Conservation (phyloP, 148 eudicot species). For the Spergularia bocconei region DNA sequence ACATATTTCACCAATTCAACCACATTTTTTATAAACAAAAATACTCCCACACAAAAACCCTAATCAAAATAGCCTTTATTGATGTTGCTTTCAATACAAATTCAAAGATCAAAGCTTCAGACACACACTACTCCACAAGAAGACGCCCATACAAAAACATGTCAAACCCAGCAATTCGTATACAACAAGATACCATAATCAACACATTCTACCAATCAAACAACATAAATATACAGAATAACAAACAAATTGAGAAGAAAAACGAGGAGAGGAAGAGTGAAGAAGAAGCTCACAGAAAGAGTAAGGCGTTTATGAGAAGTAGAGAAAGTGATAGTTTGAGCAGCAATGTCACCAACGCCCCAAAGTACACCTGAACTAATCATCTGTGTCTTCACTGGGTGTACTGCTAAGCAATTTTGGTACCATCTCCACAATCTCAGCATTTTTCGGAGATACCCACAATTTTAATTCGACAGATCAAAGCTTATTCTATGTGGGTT, state of each 20-base stretch:
- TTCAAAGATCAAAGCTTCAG: not conserved
- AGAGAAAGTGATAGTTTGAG: conserved; percentile 68
- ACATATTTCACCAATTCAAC: conserved; percentile 4
- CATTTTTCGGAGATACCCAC: conserved; percentile 33
- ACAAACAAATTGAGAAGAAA: too few relatives aligned
- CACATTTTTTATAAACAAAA: not conserved
- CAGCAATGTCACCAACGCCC: conserved; percentile 89
- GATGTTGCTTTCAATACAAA: not conserved
- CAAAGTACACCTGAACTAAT: conserved; percentile 87
- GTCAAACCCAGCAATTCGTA: not conserved
- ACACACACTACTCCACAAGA: too few relatives aligned
- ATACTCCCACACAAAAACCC: not conserved
- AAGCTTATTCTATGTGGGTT: conserved; percentile 12
- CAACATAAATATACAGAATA: not conserved
- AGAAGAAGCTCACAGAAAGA: conserved; percentile 21
- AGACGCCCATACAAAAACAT: not conserved
- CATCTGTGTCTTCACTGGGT: conserved; percentile 91
- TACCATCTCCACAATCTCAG: conserved; percentile 89
- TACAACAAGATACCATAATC: not conserved
- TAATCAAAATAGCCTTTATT: not conserved
- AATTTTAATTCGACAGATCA: not conserved
- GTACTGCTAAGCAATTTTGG: conserved; percentile 71
- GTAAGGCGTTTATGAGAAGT: conserved; percentile 34
- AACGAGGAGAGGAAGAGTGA: not conserved
- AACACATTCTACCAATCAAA: not conserved